A percentile compares a stretch with the other conserved stretches of the same genome.
These are phyloP conservation scores for Globisporangium recalcitrans DNA, from an alignment of 352 stramenopile genomes.

Conservation along the genomic window DNA sequence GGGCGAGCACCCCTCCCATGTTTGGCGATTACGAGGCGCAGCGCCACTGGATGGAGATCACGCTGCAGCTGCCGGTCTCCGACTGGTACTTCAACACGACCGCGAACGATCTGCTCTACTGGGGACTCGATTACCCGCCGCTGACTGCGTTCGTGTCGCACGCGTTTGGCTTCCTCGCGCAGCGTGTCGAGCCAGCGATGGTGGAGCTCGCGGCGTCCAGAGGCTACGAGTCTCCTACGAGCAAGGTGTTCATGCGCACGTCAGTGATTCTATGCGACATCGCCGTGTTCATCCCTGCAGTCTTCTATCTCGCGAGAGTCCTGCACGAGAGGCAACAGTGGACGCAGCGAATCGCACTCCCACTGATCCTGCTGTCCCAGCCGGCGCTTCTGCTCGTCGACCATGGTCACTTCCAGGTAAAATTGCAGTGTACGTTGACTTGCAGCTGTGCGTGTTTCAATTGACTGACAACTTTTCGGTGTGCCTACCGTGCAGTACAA, in stretches of 20 bases:
- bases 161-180: conserved; percentile 68
- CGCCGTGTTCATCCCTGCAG: conserved; percentile 83
- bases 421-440: neutral
- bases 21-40: conserved; percentile 98
- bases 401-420: conserved; percentile 97
- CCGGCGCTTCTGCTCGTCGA: conserved; percentile 94
- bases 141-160: conserved; percentile 91
- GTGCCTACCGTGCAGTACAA: conserved; percentile 86
- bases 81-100: conserved; percentile 95
- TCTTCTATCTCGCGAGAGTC: conserved; percentile 38
- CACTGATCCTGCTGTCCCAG: conserved; percentile 73
- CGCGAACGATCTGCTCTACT: conserved; percentile 94
- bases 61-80: conserved; percentile 85
- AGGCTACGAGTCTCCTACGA: conserved; percentile 81
- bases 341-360: conserved; percentile 54
- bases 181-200: conserved; percentile 79
- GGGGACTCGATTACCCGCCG: conserved; percentile 98
- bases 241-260: conserved; percentile 89
- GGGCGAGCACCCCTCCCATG: conserved; percentile 67
- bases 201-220: conserved; percentile 74
- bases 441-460: neutral
- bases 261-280: conserved; percentile 93
- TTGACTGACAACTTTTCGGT: neutral
- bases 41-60: conserved; percentile 99
- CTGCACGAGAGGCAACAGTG: conserved; percentile 45